Base-by-base conservation (phyloP, 176 grass and related monocot genomes). In the Areca catechu region DNA sequence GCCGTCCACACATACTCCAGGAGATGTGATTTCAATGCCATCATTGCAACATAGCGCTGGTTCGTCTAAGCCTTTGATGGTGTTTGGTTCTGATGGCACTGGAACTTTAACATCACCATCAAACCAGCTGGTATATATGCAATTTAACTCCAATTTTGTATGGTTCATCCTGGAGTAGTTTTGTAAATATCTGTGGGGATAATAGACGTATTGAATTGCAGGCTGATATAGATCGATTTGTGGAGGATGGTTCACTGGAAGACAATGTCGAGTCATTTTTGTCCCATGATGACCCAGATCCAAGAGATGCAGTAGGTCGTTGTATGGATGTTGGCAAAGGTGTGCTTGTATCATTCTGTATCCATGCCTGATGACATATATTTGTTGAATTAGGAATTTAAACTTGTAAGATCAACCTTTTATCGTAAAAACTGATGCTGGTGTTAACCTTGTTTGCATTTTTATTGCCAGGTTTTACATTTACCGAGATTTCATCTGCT, bases 201-300 rank as follows among this genome's bases (percentile, higher is more conserved):
- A 4, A 15, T 71, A 51, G 49, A 20, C 4, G 17, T 30, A 25
- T 34, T 60, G 16, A 54, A 67, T 82, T 85, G n/a, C 69, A 99
- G 94, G 84, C 74, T 93, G 94, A 89, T 61, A 76, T 99, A 50
- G 94, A 99, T 57, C 86, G 71, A 62, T 90, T 96, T 77, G 73
- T 95, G 48, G 91, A 96, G 70, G 91, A 95, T 79, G 88, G 78
- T 16, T 80, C 89, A 23, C 76, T 98, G 63, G 94, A 99, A 71
- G 94, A 99, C 67, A 99, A 99, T 71, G 94, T 99, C n/a, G 94
- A 99, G 69, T 99, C 94, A 57, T 99, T 93, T 85, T 67, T 99
- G 77, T 99, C 94, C 52, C 94, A 89, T 58, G 94, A 99, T 86
- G 94, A 99, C 22, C 78, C 86, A 51, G 94, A 99, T 82, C 88